Conservation (phyloP, 1,284 basidiomycete genomes). For the Fistulina hepatica region DNA sequence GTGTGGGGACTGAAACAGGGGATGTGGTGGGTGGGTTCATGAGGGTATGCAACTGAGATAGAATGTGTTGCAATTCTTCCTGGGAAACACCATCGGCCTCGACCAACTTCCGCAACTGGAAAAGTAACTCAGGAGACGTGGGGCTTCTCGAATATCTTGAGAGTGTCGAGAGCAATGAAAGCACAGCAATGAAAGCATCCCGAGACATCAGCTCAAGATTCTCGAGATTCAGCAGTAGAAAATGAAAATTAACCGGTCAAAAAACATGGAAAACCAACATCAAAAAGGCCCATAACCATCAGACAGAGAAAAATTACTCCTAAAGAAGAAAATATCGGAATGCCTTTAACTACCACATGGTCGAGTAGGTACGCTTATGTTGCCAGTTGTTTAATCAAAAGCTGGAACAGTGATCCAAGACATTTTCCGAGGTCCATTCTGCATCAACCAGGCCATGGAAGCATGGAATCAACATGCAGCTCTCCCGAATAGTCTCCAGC, state of each 20-base stretch:
- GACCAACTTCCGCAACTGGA: constrained; percentile 65
- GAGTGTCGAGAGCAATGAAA: too few species aligned
- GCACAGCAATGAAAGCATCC: too few species aligned
- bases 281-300: too few species aligned
- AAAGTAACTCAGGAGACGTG: too few species aligned
- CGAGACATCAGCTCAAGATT: too few species aligned
- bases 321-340: too few species aligned
- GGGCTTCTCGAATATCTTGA: too few species aligned
- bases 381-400: constrained; percentile 6
- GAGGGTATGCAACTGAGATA: constrained; percentile 62
- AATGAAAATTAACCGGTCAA: too few species aligned
- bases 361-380: neutral
- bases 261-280: too few species aligned
- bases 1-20: constrained; percentile 22
- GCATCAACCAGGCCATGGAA: neutral
- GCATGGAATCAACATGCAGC: neutral
- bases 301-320: too few species aligned
- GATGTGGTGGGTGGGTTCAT: constrained; percentile 37
- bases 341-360: constrained; percentile 3
- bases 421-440: constrained; percentile 2
- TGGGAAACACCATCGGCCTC: constrained; percentile 67
- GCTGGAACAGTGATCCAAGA: neutral
- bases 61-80: constrained; percentile 71
- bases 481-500: neutral
- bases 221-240: too few species aligned